These are phyloP conservation scores for Nicotiana tomentosiformis DNA, from an alignment of 257 asterid species.

Conservation along the genomic window DNA sequence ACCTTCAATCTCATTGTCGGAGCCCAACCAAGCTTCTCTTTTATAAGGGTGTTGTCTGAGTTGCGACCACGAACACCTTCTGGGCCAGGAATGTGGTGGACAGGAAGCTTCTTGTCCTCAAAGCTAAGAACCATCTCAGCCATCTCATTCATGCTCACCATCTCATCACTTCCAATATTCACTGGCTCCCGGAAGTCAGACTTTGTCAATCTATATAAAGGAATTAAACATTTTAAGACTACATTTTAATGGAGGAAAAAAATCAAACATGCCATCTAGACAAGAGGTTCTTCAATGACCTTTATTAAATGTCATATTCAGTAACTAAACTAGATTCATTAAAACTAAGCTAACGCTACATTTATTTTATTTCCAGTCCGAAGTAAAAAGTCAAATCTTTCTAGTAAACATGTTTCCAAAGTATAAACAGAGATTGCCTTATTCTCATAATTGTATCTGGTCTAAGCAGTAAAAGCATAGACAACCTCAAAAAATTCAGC, in stretches of 20 bases:
- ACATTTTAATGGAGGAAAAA: not conserved
- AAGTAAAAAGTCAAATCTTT: not conserved
- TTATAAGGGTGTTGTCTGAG: slow-evolving; percentile 78
- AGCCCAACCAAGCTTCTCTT: slow-evolving; percentile 97
- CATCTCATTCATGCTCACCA: slow-evolving; percentile 98
- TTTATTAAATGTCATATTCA: not conserved
- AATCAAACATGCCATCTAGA: not conserved
- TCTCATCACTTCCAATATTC: slow-evolving; percentile 86
- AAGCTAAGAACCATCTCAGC: slow-evolving; percentile 83
- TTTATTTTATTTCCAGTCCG: not conserved
- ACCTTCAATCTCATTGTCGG: slow-evolving; percentile 91
- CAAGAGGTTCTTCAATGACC: not conserved
- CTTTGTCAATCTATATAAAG: slow-evolving; percentile 55
- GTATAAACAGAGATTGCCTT: not conserved
- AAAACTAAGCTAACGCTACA: not conserved
- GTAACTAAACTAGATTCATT: not conserved
- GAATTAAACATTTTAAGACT: not conserved
- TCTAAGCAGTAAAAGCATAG: not conserved
- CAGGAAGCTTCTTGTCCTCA: slow-evolving; percentile 66
- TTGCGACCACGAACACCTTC: slow-evolving; percentile 95
- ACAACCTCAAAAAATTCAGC: not conserved
- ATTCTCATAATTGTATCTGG: not conserved
- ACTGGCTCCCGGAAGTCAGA: slow-evolving; percentile 92
- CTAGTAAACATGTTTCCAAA: not conserved
- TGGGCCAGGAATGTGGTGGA: slow-evolving; percentile 86